Percentiles rank a stretch among this genome's conserved stretches.
These are phyloP conservation scores for Astragalus membranaceus DNA, from an alignment of 306 rosid species.

Conservation along the genomic window DNA sequence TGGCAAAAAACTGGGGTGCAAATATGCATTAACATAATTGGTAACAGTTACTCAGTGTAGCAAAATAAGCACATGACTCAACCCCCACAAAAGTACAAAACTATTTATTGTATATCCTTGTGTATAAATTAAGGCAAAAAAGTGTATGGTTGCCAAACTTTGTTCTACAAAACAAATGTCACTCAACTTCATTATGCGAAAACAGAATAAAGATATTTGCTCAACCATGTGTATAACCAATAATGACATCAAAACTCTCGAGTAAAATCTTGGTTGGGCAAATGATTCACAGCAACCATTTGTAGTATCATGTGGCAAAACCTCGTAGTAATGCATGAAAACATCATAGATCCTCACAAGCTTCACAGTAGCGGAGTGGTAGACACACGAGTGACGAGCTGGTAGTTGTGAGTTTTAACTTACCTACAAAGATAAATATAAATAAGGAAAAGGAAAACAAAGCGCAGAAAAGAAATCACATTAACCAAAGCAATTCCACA, in stretches of 20 bases:
- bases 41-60: not conserved
- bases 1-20: too few relatives aligned
- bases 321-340: not conserved
- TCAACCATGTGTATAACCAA: not conserved
- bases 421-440: slow-evolving; percentile 23
- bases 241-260: not conserved
- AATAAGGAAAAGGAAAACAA: not conserved
- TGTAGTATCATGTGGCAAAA: not conserved
- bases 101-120: not conserved
- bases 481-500: not conserved
- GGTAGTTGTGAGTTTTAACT: not conserved
- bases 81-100: not conserved
- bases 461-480: slow-evolving; percentile 2
- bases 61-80: not conserved
- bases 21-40: not conserved
- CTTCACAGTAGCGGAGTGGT: not conserved
- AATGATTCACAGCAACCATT: not conserved
- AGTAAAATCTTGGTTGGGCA: not conserved
- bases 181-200: not conserved
- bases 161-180: not conserved
- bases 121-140: not conserved
- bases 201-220: not conserved
- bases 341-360: not conserved
- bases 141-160: not conserved
- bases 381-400: not conserved